A percentile compares a stretch with the other conserved stretches of the same genome.
These are phyloP conservation scores for Saccharata proteae DNA, from an alignment of 2,329 filamentous ascomycete species.

Conservation along the genomic window DNA sequence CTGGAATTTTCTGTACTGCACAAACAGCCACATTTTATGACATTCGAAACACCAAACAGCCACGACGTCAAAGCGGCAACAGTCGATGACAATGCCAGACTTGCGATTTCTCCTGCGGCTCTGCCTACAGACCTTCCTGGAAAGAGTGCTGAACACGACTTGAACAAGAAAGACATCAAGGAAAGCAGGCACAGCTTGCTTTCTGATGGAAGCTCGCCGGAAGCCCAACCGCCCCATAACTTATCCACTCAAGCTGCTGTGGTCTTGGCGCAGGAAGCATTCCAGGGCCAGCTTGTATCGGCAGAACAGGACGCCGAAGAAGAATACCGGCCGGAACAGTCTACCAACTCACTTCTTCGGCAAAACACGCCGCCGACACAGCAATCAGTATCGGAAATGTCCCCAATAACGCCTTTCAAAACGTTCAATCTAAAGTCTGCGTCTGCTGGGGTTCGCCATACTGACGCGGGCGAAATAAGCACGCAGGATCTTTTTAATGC, in stretches of 20 bases:
- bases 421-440: slow-evolving; percentile 9
- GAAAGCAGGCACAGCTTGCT: too few species aligned
- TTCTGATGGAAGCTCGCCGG: too few species aligned
- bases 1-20: not conserved
- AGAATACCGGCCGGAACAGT: not conserved
- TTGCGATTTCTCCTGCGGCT: too few species aligned
- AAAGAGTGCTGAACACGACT: not conserved
- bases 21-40: slow-evolving; percentile 14
- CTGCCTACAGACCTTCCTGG: too few species aligned
- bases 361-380: slow-evolving; percentile 1
- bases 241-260: slow-evolving; percentile 26
- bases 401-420: slow-evolving; percentile 10
- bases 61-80: slow-evolving; percentile 10
- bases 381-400: not conserved
- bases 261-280: slow-evolving; percentile 20
- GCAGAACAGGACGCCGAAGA: too few species aligned
- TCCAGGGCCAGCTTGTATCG: slow-evolving; percentile 17
- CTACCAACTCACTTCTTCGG: too few species aligned
- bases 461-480: slow-evolving; percentile 17
- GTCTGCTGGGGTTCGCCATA: too few species aligned
- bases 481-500: slow-evolving; percentile 34
- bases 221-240: slow-evolving; percentile 11
- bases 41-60: slow-evolving; percentile 4
- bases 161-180: too few species aligned
- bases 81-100: too few species aligned